These are phyloP conservation scores for Cryptococcus jaspeensis DNA, from an alignment of 1,284 basidiomycete species.

Conservation along the genomic window DNA sequence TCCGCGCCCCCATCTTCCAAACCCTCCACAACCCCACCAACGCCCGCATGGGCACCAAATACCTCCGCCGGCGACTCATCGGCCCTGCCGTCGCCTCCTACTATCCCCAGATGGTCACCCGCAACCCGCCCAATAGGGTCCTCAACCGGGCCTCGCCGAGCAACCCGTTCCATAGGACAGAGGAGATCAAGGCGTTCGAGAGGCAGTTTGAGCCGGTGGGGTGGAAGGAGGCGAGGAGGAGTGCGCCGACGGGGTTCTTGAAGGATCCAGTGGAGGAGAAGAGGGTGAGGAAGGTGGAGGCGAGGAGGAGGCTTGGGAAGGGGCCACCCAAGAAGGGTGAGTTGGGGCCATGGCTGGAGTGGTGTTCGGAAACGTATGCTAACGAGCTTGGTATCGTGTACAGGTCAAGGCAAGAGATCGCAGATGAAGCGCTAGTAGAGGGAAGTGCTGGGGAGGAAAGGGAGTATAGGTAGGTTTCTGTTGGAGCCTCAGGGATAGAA, in stretches of 20 bases:
- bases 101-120: conserved; percentile 47
- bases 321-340: conserved; percentile 50
- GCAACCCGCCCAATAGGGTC: conserved; percentile 10
- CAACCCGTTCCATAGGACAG: conserved; percentile 22
- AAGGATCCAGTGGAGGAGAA: conserved; percentile 32
- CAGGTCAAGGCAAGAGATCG: conserved; percentile 40
- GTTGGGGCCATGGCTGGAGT: conserved; percentile 5
- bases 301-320: conserved; percentile 34
- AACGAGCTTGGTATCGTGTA: not conserved
- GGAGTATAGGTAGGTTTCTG: not conserved
- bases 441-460: not conserved
- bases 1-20: conserved; percentile 64
- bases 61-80: conserved; percentile 69
- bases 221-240: conserved; percentile 26
- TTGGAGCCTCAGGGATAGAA: no score
- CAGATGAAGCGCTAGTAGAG: conserved; percentile 44
- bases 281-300: conserved; percentile 32
- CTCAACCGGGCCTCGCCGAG: conserved; percentile 21
- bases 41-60: conserved; percentile 77
- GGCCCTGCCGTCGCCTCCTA: conserved; percentile 77
- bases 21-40: conserved; percentile 74
- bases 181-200: conserved; percentile 15
- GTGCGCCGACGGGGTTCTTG: conserved; percentile 36
- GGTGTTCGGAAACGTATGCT: not conserved
- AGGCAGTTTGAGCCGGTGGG: conserved; percentile 14